Base-by-base conservation (phyloP, 2,329 filamentous ascomycete species). In the Fusarium sp. region DNA sequence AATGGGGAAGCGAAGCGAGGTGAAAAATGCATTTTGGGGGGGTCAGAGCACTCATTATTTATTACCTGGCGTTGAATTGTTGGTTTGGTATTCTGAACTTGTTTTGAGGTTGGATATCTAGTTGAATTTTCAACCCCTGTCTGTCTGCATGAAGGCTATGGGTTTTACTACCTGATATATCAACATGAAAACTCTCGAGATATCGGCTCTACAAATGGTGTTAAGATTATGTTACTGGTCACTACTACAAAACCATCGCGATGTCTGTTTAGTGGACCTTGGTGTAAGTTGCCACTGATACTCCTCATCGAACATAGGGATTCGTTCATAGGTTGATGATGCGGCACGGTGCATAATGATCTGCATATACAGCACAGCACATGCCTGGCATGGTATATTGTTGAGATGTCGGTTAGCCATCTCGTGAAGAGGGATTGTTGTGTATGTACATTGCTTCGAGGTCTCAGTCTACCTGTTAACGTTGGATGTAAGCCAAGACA, bases 321-420 rank as follows among this genome's bases (percentile, higher is more conserved):
- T 46, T 45, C 54, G 45, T 57, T 46, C 33, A 22, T 62, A 61
- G 22, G 52, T 23, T 11, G 39, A 47, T 49, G 50, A 58, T 58
- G 45, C 54, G 37, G 51, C 35, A 49, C 57, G 49, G 58, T 72
- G 70, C 62, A 71, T 67, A 47, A 70, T 68, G 68, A 72, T 71
- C 65, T 63, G 62, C 70, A 72, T 71, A 35, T 35, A 17, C 17
- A 35, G 14, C 7, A 35, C 17, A n/a, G 41, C 57, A 49, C 40
- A 55, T 56, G 59, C 46, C 56, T 30, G 27, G 27, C 27, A 13
- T 30, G 27, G 27, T 10, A 53, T 61, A 25, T 53, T 13, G 37
- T 40, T 62, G 49, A 53, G 37, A 19, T 17, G 35, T 13, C 13
- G n/a, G 20, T 14, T 51, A 37, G 5, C 4, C 14, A 45, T 33